Conservation (phyloP, 2,329 filamentous ascomycete species). For the Chaetomium sp. region DNA sequence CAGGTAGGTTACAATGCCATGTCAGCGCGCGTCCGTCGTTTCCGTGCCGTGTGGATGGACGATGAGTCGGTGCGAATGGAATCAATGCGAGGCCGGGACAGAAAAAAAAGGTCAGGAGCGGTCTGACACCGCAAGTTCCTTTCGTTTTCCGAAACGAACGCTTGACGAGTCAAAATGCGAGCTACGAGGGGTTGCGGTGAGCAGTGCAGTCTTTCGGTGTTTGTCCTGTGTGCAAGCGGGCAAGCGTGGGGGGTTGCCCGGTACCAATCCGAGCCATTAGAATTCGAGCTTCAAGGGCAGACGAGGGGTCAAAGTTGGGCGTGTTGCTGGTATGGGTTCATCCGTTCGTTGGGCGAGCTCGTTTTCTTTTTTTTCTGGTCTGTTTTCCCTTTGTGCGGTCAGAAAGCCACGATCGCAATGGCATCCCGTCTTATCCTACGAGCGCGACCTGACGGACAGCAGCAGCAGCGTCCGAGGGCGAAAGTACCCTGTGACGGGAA, state of each 20-base stretch:
- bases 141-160: neutral
- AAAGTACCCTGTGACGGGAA: neutral
- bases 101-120: constrained; percentile 6
- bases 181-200: constrained; percentile 8
- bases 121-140: constrained; percentile 19
- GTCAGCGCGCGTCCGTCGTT: too few relatives aligned
- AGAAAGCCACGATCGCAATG: too few relatives aligned
- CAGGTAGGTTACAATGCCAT: too few relatives aligned
- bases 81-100: neutral
- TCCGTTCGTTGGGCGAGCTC: neutral
- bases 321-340: constrained; percentile 3
- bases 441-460: constrained; percentile 3
- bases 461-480: constrained; percentile 4
- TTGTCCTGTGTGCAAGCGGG: constrained; percentile 8
- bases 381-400: too few relatives aligned
- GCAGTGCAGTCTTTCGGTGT: neutral
- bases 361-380: neutral
- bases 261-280: constrained; percentile 14
- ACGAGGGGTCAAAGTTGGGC: constrained; percentile 11
- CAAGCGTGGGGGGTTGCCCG: constrained; percentile 12
- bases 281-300: constrained; percentile 4
- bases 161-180: neutral
- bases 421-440: constrained; percentile 8
- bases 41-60: too few relatives aligned
- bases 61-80: neutral